Base-by-base conservation (phyloP, 306 rosid species). In the Cyclanthera cordifolia region DNA sequence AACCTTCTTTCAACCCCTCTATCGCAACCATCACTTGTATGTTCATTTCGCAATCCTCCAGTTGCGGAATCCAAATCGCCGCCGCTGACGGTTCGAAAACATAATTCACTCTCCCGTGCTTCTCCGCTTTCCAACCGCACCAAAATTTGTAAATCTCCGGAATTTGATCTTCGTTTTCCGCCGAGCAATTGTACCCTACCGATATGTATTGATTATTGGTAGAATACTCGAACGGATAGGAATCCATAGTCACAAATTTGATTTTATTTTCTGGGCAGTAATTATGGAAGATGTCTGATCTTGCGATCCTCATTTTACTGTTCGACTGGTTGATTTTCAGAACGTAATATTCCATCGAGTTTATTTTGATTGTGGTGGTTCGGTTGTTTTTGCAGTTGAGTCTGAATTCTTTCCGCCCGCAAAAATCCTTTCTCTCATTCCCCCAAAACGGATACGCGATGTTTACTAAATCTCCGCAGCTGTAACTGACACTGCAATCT, bases 391-490 rank as follows among this genome's bases (percentile, higher is more conserved):
- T 0, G 70, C 85, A 84, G 0, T 0, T 1, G 25, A 89, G 84
- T 13, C 60, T 0, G 76, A 72, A 79, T 0, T 39, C 28, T 0
- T 1, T 0, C 0, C 45, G 61, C 0, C 83, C 83, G 13, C 90
- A 83, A 2, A 8, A 0, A 0, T 0, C 0, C 8, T 60, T 8
- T 0, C 56, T 6, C 4, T 17, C 0, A 0, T 1, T 14, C 6
- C 50, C 78, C 85, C 83, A 84, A 71, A 83, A 83, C 6, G 90
- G 93, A 49, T 76, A 80, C 1, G 12, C 2, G 2, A 85, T 69
- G 73, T 30, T 32, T 19, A 8, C 0, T 0, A 85, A 0, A 0
- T 0, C 0, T 20, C 82, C 87, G 6, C 89, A 85, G 13, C 3
- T 21, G 80, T 73, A 83, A 0, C 6, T 48, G 39, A 59, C 9